Percentiles rank a stretch among this genome's conserved stretches.
These are phyloP conservation scores for Suillus lakei DNA, from an alignment of 768 basidiomycete species.

Conservation along the genomic window DNA sequence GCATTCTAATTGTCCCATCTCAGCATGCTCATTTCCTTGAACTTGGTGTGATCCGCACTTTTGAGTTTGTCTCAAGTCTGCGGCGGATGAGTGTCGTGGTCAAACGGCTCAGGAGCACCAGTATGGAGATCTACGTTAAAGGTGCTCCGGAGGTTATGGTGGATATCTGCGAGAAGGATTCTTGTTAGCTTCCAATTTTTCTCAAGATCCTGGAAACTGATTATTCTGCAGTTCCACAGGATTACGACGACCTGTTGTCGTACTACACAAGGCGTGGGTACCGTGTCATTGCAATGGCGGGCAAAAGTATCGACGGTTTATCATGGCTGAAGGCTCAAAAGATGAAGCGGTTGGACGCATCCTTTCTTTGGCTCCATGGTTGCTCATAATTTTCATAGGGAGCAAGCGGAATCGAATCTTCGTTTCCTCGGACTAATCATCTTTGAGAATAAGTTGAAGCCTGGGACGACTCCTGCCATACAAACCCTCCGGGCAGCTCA, in stretches of 20 bases:
- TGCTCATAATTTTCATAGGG: conserved; percentile 50
- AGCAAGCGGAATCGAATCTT: conserved; percentile 90
- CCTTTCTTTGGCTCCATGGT: conserved; percentile 9
- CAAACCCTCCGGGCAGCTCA: conserved; percentile 88
- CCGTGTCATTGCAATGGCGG: conserved; percentile 97
- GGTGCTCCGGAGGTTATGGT: conserved; percentile 99
- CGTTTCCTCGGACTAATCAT: conserved; percentile 95
- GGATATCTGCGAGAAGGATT: conserved; percentile 90
- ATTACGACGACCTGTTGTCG: conserved; percentile 94
- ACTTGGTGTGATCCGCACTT: conserved; percentile 93
- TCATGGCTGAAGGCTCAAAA: conserved; percentile 98
- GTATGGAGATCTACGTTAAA: conserved; percentile 98
- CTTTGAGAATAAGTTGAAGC: conserved; percentile 97
- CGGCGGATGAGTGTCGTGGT: conserved; percentile 98
- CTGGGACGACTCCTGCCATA: conserved; percentile 89
- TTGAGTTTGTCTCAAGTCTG: conserved; percentile 93
- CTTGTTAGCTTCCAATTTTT: conserved; percentile 60
- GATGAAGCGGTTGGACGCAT: conserved; percentile 76
- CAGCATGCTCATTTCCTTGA: conserved; percentile 98
- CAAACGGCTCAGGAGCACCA: conserved; percentile 89
- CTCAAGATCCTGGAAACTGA: conserved; percentile 18
- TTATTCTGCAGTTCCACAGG: conserved; percentile 75
- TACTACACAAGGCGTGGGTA: conserved; percentile 98
- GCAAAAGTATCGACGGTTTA: conserved; percentile 90
- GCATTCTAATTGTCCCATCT: conserved; percentile 7